Evolutionary conservation across 2,329 filamentous ascomycete genomes (phyloP).

Genomic region (Colletotrichum destructivum): DNA sequence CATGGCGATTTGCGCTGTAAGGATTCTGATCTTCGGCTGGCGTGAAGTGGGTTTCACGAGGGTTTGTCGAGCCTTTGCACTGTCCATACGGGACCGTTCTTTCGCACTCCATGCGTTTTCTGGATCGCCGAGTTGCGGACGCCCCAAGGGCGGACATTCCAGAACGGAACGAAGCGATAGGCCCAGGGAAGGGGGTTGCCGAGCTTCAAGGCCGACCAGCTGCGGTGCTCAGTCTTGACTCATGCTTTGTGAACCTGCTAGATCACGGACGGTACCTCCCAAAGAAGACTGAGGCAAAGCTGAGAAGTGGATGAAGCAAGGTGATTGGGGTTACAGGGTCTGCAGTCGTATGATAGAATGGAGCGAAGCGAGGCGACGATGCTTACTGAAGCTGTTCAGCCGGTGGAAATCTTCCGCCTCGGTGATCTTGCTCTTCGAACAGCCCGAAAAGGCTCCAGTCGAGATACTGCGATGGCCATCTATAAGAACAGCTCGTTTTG

Average conservation of each 20-base stretch:
- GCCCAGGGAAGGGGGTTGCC: neutral
- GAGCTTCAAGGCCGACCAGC: neutral
- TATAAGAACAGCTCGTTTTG: slow-evolving; percentile 6
- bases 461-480: neutral
- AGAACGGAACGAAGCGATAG: too few relatives aligned
- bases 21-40: neutral
- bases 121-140: neutral
- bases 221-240: neutral
- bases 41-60: neutral
- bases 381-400: slow-evolving; percentile 11
- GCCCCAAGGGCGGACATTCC: neutral
- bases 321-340: neutral
- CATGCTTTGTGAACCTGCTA: neutral
- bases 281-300: neutral
- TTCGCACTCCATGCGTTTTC: neutral
- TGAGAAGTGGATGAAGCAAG: neutral
- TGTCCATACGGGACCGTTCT: neutral
- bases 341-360: neutral
- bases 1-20: neutral
- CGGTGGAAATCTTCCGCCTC: neutral
- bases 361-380: neutral
- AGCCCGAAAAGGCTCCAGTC: neutral
- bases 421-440: neutral
- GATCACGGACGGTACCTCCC: neutral
- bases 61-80: too few relatives aligned